Percentiles rank a stretch among this genome's conserved stretches.
Conservation (phyloP, 2,329 filamentous ascomycete genomes). For the Hypomyces perniciosus region DNA sequence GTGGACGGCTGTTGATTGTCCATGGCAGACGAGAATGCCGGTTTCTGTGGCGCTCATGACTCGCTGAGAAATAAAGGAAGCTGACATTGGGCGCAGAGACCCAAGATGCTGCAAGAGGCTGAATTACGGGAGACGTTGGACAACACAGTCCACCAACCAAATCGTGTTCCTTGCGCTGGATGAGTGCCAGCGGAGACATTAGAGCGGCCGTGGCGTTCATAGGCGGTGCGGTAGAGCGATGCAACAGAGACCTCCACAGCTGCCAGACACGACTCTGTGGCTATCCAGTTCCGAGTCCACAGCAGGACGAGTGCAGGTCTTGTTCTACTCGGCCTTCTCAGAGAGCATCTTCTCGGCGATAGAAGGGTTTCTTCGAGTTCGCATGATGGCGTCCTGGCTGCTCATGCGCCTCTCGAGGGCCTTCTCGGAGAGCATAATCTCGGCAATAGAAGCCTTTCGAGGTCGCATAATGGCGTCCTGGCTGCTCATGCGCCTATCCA, state of each 20-base stretch:
- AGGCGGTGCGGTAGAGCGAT: not conserved
- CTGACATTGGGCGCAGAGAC: too few relatives aligned
- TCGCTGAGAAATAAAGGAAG: too few relatives aligned
- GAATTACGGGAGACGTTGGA: too few relatives aligned
- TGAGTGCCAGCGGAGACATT: too few relatives aligned
- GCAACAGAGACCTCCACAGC: not conserved
- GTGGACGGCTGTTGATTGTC: too few relatives aligned
- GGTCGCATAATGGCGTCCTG: conserved; percentile 83
- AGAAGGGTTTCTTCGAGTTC: not conserved
- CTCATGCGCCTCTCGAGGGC: conserved; percentile 7
- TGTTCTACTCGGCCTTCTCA: not conserved
- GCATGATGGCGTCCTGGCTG: too few relatives aligned
- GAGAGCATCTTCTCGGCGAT: not conserved
- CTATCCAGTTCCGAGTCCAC: not conserved
- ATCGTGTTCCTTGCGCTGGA: too few relatives aligned
- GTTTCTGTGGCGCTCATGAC: too few relatives aligned
- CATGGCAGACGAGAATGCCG: too few relatives aligned
- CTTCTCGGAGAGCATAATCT: conserved; percentile 35
- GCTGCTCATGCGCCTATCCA: conserved; percentile 76
- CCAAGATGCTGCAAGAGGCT: too few relatives aligned
- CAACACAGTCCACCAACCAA: too few relatives aligned
- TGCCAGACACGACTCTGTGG: not conserved
- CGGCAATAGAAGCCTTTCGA: conserved; percentile 30
- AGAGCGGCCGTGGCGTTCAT: not conserved
- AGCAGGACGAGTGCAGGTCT: conserved; percentile 1